Evolutionary conservation across 768 basidiomycete species (phyloP).

Genomic region (Polyporus arcularius): DNA sequence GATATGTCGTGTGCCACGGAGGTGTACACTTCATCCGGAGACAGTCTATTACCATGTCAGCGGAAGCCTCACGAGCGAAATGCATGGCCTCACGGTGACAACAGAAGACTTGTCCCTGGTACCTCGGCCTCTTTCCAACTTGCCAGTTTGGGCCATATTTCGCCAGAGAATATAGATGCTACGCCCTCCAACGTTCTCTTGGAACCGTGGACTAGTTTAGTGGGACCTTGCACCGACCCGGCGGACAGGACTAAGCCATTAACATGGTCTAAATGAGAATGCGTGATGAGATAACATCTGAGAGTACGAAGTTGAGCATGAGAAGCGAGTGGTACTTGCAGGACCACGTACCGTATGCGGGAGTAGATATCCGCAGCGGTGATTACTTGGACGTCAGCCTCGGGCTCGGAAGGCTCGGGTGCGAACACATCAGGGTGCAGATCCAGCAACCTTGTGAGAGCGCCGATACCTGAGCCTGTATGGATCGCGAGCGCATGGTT

Average conservation of each 20-base stretch:
- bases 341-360: slow-evolving; percentile 26
- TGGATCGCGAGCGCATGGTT: background rate
- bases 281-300: slow-evolving; percentile 85
- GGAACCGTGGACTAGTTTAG: slow-evolving; percentile 65
- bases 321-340: too few relatives aligned
- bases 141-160: slow-evolving; percentile 85
- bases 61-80: slow-evolving; percentile 6
- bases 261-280: slow-evolving; percentile 91
- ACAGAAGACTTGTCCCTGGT: slow-evolving; percentile 63
- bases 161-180: slow-evolving; percentile 71
- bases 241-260: slow-evolving; percentile 81
- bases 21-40: slow-evolving; percentile 53
- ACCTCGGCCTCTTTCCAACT: slow-evolving; percentile 68
- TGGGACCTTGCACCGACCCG: slow-evolving; percentile 64
- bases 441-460: slow-evolving; percentile 62
- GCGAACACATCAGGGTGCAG: slow-evolving; percentile 58
- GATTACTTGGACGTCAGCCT: slow-evolving; percentile 28
- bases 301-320: background rate
- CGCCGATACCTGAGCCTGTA: slow-evolving; percentile 84
- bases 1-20: slow-evolving; percentile 57
- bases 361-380: slow-evolving; percentile 54
- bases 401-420: slow-evolving; percentile 23
- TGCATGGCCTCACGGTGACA: slow-evolving; percentile 52
- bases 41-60: slow-evolving; percentile 40
- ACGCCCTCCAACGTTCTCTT: slow-evolving; percentile 66